These are phyloP conservation scores for Apocynum venetum DNA, from an alignment of 257 asterid genomes.

Conservation along the genomic window DNA sequence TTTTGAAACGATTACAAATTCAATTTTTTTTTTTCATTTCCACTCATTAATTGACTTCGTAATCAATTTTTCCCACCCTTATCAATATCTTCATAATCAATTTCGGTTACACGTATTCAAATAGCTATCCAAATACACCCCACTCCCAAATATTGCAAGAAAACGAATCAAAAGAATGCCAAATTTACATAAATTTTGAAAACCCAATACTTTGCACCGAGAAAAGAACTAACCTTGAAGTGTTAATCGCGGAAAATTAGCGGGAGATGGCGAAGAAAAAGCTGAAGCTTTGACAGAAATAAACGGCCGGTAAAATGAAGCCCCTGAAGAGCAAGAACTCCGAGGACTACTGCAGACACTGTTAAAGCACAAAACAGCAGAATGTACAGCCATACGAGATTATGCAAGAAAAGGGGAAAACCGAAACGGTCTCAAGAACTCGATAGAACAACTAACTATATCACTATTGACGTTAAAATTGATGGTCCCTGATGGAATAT, in stretches of 20 bases:
- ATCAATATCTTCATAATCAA: too few relatives aligned
- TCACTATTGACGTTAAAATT: constrained; percentile 9
- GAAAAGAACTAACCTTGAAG: constrained; percentile 38
- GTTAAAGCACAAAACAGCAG: constrained; percentile 50
- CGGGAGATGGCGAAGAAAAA: constrained; percentile 32
- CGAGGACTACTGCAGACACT: constrained; percentile 37
- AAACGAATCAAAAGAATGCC: neutral
- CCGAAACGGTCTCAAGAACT: constrained; percentile 9
- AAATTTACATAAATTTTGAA: neutral
- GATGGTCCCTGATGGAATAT: constrained; percentile 4
- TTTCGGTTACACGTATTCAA: too few relatives aligned
- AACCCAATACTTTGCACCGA: neutral
- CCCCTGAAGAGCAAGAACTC: constrained; percentile 28
- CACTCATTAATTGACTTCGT: neutral
- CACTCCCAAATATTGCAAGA: neutral
- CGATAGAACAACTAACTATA: constrained; percentile 12
- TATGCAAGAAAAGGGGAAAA: neutral
- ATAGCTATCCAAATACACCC: too few relatives aligned
- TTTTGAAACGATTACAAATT: too few relatives aligned
- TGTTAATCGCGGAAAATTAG: constrained; percentile 37
- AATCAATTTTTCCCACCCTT: too few relatives aligned
- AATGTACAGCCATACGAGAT: constrained; percentile 53
- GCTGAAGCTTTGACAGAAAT: constrained; percentile 32
- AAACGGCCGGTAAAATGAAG: constrained; percentile 34
- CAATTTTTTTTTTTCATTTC: too few relatives aligned